Percentiles rank a stretch among this genome's conserved stretches.
phyloP scores from a whole-genome alignment of 176 grass and related monocot genomes.

The Cenchrus fungigraminus region DNA sequence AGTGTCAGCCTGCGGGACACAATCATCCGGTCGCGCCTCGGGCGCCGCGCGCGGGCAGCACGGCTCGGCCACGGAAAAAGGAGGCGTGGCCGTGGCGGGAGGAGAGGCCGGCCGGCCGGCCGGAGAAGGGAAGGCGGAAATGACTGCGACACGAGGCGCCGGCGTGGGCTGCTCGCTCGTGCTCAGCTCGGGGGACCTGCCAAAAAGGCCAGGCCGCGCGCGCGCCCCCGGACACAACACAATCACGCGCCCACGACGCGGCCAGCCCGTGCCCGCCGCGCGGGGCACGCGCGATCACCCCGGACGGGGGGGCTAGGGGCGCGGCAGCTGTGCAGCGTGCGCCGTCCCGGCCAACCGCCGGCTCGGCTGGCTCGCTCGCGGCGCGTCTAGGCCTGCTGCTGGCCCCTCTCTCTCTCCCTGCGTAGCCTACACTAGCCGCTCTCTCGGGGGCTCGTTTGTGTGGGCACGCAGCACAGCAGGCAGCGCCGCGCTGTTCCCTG shows the following conservation, averaged over 20 bases:
- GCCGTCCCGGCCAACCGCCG: slow-evolving; percentile 2
- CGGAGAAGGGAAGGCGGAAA: neutral
- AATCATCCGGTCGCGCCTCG: slow-evolving; percentile 61
- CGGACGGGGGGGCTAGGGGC: too few species aligned
- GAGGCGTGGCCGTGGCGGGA: neutral
- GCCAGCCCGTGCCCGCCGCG: neutral
- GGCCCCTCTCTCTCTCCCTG: too few species aligned
- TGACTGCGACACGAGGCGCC: neutral
- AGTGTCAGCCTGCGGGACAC: slow-evolving; percentile 22
- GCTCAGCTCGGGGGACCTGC: neutral
- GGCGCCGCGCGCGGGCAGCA: slow-evolving; percentile 15
- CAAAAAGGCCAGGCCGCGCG: slow-evolving; percentile 30
- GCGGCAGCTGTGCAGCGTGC: neutral
- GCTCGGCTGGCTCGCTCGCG: slow-evolving; percentile 11
- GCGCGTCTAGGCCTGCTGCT: neutral
- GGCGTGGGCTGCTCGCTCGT: slow-evolving; percentile 14
- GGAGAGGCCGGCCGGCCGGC: neutral
- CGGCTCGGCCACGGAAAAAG: neutral
- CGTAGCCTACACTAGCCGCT: neutral
- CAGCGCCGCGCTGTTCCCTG: slow-evolving; percentile 54
- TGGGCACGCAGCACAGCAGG: neutral
- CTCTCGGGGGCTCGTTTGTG: too few species aligned
- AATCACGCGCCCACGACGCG: slow-evolving; percentile 34
- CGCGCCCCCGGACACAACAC: neutral
- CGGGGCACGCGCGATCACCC: neutral